Evolutionary conservation across 2,329 filamentous ascomycete genomes (phyloP).

Genomic region (Falciphora oryzae): DNA sequence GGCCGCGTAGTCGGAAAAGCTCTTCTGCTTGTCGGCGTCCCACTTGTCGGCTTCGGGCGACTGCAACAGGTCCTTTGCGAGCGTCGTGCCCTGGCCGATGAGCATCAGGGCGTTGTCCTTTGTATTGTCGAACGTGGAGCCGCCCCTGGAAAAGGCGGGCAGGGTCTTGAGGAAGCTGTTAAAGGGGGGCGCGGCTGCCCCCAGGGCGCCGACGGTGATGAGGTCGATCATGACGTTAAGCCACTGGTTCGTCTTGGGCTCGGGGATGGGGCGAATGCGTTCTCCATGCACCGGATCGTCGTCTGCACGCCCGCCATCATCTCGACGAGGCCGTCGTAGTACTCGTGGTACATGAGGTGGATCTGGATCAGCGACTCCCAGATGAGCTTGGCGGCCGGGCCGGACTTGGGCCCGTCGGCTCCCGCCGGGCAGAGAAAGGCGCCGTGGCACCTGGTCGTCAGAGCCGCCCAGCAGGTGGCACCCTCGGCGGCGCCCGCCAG

Average conservation of each 20-base stretch:
- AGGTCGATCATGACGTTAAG: constrained; percentile 24
- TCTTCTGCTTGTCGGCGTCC: constrained; percentile 20
- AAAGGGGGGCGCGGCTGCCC: constrained; percentile 22
- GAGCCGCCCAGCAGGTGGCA: too few species aligned
- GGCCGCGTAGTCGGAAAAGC: constrained; percentile 24
- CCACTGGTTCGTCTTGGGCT: constrained; percentile 20
- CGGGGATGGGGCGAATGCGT: constrained; percentile 24
- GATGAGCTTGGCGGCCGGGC: constrained; percentile 16
- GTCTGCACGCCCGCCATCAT: constrained; percentile 14
- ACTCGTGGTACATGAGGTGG: constrained; percentile 16
- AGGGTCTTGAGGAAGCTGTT: constrained; percentile 20
- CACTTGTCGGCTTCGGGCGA: constrained; percentile 16
- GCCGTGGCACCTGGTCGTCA: too few species aligned
- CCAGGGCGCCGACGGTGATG: constrained; percentile 22
- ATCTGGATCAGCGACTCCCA: constrained; percentile 17
- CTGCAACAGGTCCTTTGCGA: constrained; percentile 22
- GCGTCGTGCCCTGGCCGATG: constrained; percentile 20
- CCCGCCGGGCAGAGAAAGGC: too few species aligned
- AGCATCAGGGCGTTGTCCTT: constrained; percentile 23
- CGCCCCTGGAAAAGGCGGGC: constrained; percentile 15
- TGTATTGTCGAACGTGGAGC: constrained; percentile 15
- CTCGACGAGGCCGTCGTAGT: constrained; percentile 13
- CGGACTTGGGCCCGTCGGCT: too few species aligned
- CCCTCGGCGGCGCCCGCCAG: too few species aligned
- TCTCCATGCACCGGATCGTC: constrained; percentile 19